phyloP scores from a whole-genome alignment of 139 green algal species.

The Chloropicon primus region DNA sequence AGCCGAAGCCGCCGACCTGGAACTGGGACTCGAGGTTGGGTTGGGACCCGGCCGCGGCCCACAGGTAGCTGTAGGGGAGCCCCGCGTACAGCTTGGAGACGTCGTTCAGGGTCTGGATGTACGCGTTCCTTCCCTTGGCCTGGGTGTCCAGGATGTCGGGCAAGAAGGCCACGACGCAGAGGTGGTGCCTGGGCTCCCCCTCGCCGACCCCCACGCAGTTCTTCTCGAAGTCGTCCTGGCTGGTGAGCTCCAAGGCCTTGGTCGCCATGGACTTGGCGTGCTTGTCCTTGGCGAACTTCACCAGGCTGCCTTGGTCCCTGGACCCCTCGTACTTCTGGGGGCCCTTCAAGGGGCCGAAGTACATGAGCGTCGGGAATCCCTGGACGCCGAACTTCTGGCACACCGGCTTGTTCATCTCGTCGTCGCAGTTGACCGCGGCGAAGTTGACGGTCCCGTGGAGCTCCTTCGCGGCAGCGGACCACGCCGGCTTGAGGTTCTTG shows the following conservation, averaged over 20 bases:
- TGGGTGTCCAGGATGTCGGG: conserved; percentile 78
- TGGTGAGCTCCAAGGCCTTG: conserved; percentile 46
- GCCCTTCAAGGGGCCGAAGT: conserved; percentile 63
- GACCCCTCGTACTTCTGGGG: conserved; percentile 64
- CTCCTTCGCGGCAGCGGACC: conserved; percentile 41
- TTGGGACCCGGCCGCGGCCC: conserved; percentile 55
- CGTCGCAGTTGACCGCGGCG: conserved; percentile 77
- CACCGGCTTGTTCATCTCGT: conserved; percentile 31
- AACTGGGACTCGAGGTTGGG: conserved; percentile 51
- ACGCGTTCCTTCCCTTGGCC: conserved; percentile 48
- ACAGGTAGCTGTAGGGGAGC: conserved; percentile 61
- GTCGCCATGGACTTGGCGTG: background rate
- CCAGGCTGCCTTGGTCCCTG: conserved; percentile 41
- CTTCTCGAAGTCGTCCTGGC: conserved; percentile 39
- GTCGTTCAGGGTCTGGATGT: conserved; percentile 45
- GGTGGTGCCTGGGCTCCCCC: conserved; percentile 26
- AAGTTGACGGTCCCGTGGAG: conserved; percentile 58
- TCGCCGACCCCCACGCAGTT: conserved; percentile 38
- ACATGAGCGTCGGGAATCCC: conserved; percentile 85
- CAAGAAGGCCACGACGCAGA: conserved; percentile 78
- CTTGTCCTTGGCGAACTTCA: conserved; percentile 22
- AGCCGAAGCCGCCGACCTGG: conserved; percentile 62
- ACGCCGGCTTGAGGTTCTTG: conserved; percentile 68
- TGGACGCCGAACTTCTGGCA: conserved; percentile 26
- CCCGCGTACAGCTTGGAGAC: conserved; percentile 53